These are phyloP conservation scores for Diaporthe australafricana DNA, from an alignment of 2,329 filamentous ascomycete genomes.

Conservation along the genomic window DNA sequence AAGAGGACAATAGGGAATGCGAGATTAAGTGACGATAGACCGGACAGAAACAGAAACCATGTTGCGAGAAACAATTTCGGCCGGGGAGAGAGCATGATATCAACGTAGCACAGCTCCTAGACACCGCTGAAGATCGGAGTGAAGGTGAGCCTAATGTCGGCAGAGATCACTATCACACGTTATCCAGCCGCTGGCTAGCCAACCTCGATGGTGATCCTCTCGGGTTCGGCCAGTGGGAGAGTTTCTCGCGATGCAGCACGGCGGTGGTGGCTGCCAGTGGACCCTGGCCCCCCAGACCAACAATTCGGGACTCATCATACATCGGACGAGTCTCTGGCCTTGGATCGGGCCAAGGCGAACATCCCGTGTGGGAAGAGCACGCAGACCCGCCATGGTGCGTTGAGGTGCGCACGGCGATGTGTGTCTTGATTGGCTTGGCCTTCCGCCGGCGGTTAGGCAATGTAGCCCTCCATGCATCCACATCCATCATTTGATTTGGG, in stretches of 20 bases:
- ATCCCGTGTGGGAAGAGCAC: conserved; percentile 4
- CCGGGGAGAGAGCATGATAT: conserved; percentile 30
- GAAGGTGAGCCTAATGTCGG: conserved; percentile 29
- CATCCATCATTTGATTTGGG: neutral
- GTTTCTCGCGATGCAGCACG: conserved; percentile 4
- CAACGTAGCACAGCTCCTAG: conserved; percentile 9
- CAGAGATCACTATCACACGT: conserved; percentile 37
- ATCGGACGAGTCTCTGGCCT: conserved; percentile 30
- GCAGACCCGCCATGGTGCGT: conserved; percentile 21
- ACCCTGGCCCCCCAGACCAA: conserved; percentile 17
- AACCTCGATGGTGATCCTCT: conserved; percentile 8
- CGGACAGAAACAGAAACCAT: neutral
- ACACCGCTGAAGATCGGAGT: neutral
- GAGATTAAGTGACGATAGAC: neutral
- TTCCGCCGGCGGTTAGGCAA: conserved; percentile 35
- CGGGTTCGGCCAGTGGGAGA: conserved; percentile 23
- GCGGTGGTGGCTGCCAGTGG: conserved; percentile 3
- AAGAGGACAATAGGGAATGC: neutral
- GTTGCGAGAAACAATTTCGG: neutral
- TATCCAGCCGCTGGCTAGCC: conserved; percentile 34
- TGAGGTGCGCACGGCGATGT: conserved; percentile 15
- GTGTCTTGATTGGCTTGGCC: conserved; percentile 31
- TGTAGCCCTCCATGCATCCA: conserved; percentile 26
- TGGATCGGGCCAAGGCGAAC: conserved; percentile 1
- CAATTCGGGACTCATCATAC: conserved; percentile 28